Evolutionary conservation across 2,329 filamentous ascomycete species (phyloP).

Genomic region (Chaetomiaceae sp.): DNA sequence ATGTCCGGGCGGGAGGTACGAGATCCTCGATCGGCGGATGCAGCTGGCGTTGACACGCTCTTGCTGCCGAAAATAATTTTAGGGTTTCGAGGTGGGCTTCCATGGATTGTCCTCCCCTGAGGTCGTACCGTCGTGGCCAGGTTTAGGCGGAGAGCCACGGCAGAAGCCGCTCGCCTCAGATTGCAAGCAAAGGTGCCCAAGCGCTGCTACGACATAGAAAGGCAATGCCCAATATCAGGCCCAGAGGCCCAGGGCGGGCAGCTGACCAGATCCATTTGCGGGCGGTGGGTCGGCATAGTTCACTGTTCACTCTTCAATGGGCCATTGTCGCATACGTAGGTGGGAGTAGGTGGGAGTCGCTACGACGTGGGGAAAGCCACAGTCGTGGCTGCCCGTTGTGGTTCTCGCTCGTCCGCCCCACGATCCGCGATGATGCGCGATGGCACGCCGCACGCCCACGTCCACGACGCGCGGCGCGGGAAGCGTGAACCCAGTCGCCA

Average conservation of each 20-base stretch:
- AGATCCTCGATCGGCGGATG: constrained; percentile 18
- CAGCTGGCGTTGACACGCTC: background rate
- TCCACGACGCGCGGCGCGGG: constrained; percentile 20
- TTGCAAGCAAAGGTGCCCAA: constrained; percentile 11
- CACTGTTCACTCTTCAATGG: background rate
- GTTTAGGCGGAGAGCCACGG: background rate
- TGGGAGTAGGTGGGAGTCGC: no score
- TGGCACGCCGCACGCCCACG: no score
- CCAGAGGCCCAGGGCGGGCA: background rate
- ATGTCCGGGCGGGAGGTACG: constrained; percentile 9
- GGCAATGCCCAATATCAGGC: constrained; percentile 19
- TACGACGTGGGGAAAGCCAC: constrained; percentile 19
- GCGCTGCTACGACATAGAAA: background rate
- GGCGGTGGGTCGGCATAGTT: background rate
- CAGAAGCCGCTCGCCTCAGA: constrained; percentile 1
- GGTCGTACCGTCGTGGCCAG: background rate
- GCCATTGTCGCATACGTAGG: background rate
- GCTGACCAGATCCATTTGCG: background rate
- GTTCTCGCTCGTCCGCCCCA: background rate
- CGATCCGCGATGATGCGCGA: constrained; percentile 10
- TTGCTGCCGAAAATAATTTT: constrained; percentile 9
- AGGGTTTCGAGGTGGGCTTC: background rate
- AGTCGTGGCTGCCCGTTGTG: constrained; percentile 15
- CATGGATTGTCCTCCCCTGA: background rate
- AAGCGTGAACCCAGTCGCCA: constrained; percentile 15